These are phyloP conservation scores for Erodium texanum DNA, from an alignment of 441 rosid genomes.

Conservation along the genomic window DNA sequence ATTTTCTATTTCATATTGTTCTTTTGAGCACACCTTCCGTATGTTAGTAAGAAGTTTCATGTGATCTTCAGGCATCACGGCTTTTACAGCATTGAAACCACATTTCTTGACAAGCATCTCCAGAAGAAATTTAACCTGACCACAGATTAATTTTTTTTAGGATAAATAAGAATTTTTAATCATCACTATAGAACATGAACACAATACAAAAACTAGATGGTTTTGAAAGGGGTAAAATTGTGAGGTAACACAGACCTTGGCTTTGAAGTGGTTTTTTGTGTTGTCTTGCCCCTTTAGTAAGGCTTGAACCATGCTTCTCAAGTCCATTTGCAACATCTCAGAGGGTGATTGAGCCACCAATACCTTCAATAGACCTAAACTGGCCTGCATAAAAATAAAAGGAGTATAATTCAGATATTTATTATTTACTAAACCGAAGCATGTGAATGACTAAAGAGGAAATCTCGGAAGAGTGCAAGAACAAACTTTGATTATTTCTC, in stretches of 20 bases:
- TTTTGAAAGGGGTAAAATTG: not conserved
- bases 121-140: constrained; percentile 74
- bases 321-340: constrained; percentile 64
- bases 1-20: constrained; percentile 4
- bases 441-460: constrained; percentile 8
- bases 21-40: constrained; percentile 53
- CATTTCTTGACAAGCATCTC: constrained; percentile 95
- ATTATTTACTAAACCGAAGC: too few relatives aligned
- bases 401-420: too few relatives aligned
- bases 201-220: not conserved
- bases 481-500: constrained; percentile 75
- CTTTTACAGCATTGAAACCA: constrained; percentile 88
- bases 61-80: constrained; percentile 95
- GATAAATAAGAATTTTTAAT: not conserved
- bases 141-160: constrained; percentile 1
- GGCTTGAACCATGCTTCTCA: constrained; percentile 69
- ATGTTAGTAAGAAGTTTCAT: constrained; percentile 86
- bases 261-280: constrained; percentile 74
- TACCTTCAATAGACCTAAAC: constrained; percentile 77
- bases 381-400: constrained; percentile 67
- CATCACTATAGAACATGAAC: too few relatives aligned
- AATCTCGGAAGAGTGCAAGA: constrained; percentile 6
- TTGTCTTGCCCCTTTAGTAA: constrained; percentile 79
- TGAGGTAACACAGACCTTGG: constrained; percentile 50
- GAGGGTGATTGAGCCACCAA: constrained; percentile 83